A percentile compares a stretch with the other conserved stretches of the same genome.
Evolutionary conservation across 2,329 filamentous ascomycete genomes (phyloP).

Genomic region (Pezicula radicicola): DNA sequence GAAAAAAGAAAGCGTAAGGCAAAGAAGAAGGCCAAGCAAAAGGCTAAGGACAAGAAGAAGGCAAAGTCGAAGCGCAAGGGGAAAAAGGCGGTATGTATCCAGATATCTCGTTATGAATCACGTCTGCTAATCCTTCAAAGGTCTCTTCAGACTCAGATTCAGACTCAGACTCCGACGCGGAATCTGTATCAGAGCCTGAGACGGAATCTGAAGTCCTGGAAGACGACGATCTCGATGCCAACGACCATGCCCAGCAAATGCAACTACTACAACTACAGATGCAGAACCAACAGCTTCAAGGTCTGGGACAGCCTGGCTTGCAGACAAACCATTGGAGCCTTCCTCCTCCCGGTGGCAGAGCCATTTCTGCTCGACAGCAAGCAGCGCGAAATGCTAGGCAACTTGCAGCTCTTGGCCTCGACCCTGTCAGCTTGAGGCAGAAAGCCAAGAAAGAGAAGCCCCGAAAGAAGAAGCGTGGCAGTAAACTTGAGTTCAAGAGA

Average conservation of each 20-base stretch:
- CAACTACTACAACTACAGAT: slow-evolving; percentile 23
- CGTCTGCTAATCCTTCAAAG: slow-evolving; percentile 13
- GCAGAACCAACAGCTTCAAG: slow-evolving; percentile 19
- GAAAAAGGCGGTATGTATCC: slow-evolving; percentile 27
- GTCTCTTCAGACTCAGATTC: slow-evolving; percentile 27
- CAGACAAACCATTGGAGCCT: slow-evolving; percentile 4
- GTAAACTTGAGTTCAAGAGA: slow-evolving; percentile 64
- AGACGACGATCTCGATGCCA: slow-evolving; percentile 10
- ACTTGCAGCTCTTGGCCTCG: slow-evolving; percentile 17
- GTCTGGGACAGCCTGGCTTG: slow-evolving; percentile 10
- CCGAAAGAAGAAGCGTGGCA: slow-evolving; percentile 36
- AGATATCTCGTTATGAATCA: background rate
- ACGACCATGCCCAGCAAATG: slow-evolving; percentile 12
- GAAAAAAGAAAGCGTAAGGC: slow-evolving; percentile 32
- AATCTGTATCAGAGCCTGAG: slow-evolving; percentile 11
- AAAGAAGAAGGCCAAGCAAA: slow-evolving; percentile 32
- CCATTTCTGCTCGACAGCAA: slow-evolving; percentile 15
- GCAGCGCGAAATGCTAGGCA: slow-evolving; percentile 19
- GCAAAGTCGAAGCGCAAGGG: slow-evolving; percentile 36
- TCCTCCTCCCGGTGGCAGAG: slow-evolving; percentile 6
- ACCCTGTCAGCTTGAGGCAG: slow-evolving; percentile 21
- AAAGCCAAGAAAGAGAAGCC: slow-evolving; percentile 39
- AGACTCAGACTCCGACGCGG: slow-evolving; percentile 22
- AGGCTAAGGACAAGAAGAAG: slow-evolving; percentile 31
- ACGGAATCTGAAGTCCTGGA: slow-evolving; percentile 7